These are phyloP conservation scores for Athelia sp. DNA, from an alignment of 1,284 basidiomycete genomes.

Conservation along the genomic window DNA sequence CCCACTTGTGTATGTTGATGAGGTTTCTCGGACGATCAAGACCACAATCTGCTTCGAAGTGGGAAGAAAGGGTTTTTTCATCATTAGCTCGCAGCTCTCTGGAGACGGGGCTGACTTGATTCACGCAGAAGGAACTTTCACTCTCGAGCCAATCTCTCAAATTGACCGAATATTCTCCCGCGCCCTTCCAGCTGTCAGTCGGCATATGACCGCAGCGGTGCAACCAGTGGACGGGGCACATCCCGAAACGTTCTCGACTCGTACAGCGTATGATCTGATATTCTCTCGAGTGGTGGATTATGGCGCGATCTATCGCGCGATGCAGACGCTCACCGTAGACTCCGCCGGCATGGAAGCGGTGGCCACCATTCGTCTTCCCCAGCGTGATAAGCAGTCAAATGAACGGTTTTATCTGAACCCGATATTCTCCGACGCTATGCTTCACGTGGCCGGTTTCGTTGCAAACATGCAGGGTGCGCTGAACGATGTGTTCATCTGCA, in stretches of 20 bases:
- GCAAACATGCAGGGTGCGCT: constrained; percentile 48
- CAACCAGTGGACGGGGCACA: constrained; percentile 14
- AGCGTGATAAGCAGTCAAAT: constrained; percentile 16
- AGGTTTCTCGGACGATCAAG: constrained; percentile 27
- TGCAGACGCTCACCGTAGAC: constrained; percentile 48
- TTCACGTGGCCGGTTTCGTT: constrained; percentile 67
- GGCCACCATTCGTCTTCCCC: constrained; percentile 41
- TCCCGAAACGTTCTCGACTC: constrained; percentile 48
- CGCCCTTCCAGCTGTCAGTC: constrained; percentile 28
- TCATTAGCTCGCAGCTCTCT: constrained; percentile 33
- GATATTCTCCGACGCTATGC: constrained; percentile 60
- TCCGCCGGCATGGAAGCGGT: constrained; percentile 46
- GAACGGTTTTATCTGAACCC: constrained; percentile 41
- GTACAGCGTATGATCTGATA: constrained; percentile 56
- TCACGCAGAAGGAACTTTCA: constrained; percentile 47
- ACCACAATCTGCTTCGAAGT: constrained; percentile 35
- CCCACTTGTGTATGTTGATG: constrained; percentile 45
- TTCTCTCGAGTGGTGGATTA: constrained; percentile 70
- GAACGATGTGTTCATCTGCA: constrained; percentile 61
- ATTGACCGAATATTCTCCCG: constrained; percentile 35
- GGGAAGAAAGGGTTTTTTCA: constrained; percentile 37
- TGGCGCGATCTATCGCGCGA: constrained; percentile 48
- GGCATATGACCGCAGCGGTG: constrained; percentile 27
- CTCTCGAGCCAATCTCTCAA: constrained; percentile 24
- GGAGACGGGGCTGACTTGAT: constrained; percentile 26